Conservation (phyloP, 2,329 filamentous ascomycete species). For the Neonectria magnoliae region DNA sequence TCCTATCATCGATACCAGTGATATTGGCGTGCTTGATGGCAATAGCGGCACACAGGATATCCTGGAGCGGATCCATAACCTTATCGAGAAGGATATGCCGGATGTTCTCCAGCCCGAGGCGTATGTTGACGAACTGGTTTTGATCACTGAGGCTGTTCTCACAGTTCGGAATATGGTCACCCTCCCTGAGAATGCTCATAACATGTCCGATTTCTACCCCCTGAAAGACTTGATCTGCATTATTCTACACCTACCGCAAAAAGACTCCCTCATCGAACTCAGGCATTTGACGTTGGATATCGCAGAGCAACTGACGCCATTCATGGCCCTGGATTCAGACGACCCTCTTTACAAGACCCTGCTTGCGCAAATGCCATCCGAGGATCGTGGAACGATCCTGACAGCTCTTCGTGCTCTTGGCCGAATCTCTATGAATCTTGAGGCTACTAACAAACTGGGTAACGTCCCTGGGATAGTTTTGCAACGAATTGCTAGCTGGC, state of each 20-base stretch:
- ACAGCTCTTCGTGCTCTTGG: conserved; percentile 83
- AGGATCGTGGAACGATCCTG: conserved; percentile 84
- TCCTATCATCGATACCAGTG: conserved; percentile 61
- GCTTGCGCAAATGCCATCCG: conserved; percentile 69
- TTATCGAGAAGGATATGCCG: conserved; percentile 68
- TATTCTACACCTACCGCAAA: conserved; percentile 78
- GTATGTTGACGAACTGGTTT: conserved; percentile 75
- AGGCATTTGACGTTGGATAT: conserved; percentile 94
- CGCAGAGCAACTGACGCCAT: conserved; percentile 88
- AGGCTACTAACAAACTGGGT: conserved; percentile 80
- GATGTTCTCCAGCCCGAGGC: conserved; percentile 78
- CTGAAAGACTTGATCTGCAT: conserved; percentile 87
- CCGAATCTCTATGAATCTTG: conserved; percentile 87
- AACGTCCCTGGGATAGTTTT: conserved; percentile 74
- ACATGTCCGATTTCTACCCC: conserved; percentile 78
- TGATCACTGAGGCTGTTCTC: conserved; percentile 85
- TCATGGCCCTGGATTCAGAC: conserved; percentile 74
- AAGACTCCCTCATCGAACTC: conserved; percentile 79
- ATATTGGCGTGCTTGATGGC: conserved; percentile 57
- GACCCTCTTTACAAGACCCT: conserved; percentile 85
- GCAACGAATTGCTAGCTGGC: conserved; percentile 75
- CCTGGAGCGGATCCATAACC: conserved; percentile 74
- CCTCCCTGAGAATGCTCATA: conserved; percentile 85
- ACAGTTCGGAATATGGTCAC: conserved; percentile 98
- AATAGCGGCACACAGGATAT: conserved; percentile 62